Conservation (phyloP, 2,329 filamentous ascomycete species). For the Didymella exigua region DNA sequence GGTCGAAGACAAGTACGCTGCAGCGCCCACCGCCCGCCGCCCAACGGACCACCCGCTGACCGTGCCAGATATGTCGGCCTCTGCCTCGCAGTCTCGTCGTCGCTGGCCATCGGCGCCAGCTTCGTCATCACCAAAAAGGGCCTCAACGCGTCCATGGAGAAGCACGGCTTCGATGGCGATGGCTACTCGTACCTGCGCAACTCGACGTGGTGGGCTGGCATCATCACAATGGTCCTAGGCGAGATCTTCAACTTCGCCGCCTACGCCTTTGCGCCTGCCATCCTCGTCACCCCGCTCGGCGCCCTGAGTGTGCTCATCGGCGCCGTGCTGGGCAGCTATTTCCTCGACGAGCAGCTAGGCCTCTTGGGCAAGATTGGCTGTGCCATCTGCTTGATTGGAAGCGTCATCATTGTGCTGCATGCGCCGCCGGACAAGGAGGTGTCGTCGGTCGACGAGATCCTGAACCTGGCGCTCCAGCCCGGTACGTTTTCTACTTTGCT, state of each 20-base stretch:
- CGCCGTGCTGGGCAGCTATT: conserved; percentile 92
- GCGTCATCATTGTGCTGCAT: conserved; percentile 96
- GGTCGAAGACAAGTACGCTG: conserved; percentile 51
- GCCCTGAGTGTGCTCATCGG: conserved; percentile 94
- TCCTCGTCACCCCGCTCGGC: conserved; percentile 92
- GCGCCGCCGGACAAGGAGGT: conserved; percentile 94
- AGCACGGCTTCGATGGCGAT: conserved; percentile 95
- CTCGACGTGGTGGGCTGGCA: conserved; percentile 97
- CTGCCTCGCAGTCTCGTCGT: conserved; percentile 49
- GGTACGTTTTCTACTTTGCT: conserved; percentile 62
- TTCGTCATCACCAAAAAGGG: conserved; percentile 99
- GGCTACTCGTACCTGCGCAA: conserved; percentile 93
- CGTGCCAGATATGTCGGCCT: conserved; percentile 49
- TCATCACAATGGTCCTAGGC: conserved; percentile 83
- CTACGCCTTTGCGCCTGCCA: conserved; percentile 98
- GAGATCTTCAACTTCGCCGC: conserved; percentile 98
- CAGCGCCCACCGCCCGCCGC: conserved; percentile 2
- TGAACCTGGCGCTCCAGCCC: conserved; percentile 87
- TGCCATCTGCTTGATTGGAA: conserved; percentile 93
- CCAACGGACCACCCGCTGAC: conserved; percentile 28
- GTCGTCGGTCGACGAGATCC: conserved; percentile 86
- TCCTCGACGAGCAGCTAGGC: conserved; percentile 88
- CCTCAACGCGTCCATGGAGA: conserved; percentile 85
- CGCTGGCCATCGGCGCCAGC: conserved; percentile 63
- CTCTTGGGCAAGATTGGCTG: conserved; percentile 91